Evolutionary conservation across 495 filamentous ascomycete genomes (phyloP).

Genomic region (Aspergillus indologenus): DNA sequence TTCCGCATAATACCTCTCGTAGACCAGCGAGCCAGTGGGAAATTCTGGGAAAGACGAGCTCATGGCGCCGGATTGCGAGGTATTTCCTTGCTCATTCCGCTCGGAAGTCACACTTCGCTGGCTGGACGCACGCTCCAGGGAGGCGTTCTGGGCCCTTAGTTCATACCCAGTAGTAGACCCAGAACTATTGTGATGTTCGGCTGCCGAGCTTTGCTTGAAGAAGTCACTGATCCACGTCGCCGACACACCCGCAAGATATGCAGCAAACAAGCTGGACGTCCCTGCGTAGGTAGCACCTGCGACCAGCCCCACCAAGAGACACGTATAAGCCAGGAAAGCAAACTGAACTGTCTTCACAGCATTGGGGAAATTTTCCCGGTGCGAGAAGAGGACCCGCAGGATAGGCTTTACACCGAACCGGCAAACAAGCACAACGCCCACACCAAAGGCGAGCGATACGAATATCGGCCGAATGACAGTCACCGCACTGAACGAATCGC

Average conservation of each 20-base stretch:
- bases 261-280: slow-evolving; percentile 66
- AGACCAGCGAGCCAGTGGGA: slow-evolving; percentile 42
- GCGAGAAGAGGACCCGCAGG: slow-evolving; percentile 13
- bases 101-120: not conserved
- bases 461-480: slow-evolving; percentile 57
- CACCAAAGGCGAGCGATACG: slow-evolving; percentile 55
- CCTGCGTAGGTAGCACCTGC: slow-evolving; percentile 60
- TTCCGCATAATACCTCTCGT: slow-evolving; percentile 53
- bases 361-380: slow-evolving; percentile 11
- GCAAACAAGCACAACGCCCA: slow-evolving; percentile 46
- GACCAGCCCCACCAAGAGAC: slow-evolving; percentile 51
- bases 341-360: slow-evolving; percentile 23
- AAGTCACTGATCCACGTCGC: slow-evolving; percentile 53
- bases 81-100: not conserved
- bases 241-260: slow-evolving; percentile 63
- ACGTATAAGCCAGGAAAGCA: slow-evolving; percentile 40
- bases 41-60: not conserved
- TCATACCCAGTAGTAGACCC: not conserved
- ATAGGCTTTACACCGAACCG: slow-evolving; percentile 42
- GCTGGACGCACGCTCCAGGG: not conserved
- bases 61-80: not conserved
- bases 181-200: not conserved
- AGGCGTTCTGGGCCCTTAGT: not conserved
- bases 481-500: slow-evolving; percentile 32
- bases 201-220: slow-evolving; percentile 3